Evolutionary conservation across 2,329 filamentous ascomycete genomes (phyloP).

Genomic region (Mycosphaerella arachidis): DNA sequence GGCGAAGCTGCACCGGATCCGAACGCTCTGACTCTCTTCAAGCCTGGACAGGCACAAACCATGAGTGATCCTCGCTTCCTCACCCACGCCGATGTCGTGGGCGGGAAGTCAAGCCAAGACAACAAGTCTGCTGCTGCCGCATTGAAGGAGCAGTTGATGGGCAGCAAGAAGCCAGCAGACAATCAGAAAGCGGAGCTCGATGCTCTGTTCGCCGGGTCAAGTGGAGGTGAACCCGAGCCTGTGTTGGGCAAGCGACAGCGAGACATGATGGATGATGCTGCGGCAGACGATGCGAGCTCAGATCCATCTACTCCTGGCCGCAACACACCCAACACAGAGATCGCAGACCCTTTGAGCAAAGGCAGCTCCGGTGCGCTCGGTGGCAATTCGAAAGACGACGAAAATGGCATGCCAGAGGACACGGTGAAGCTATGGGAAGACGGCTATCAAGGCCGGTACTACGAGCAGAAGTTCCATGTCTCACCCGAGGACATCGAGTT

Average conservation of each 20-base stretch:
- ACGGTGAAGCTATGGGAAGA: slow-evolving; percentile 90
- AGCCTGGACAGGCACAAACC: slow-evolving; percentile 51
- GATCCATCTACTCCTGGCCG: slow-evolving; percentile 51
- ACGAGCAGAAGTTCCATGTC: slow-evolving; percentile 91
- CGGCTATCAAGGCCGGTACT: slow-evolving; percentile 92
- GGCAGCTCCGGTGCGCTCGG: slow-evolving; percentile 32
- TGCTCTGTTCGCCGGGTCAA: slow-evolving; percentile 26
- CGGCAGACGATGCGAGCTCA: slow-evolving; percentile 30
- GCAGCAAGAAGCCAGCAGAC: slow-evolving; percentile 32
- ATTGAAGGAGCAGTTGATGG: slow-evolving; percentile 73
- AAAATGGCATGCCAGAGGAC: slow-evolving; percentile 66
- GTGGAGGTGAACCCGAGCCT: slow-evolving; percentile 41
- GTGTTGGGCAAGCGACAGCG: slow-evolving; percentile 72
- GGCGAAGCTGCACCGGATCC: slow-evolving; percentile 35
- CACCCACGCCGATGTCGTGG: slow-evolving; percentile 81
- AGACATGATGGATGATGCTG: slow-evolving; percentile 60
- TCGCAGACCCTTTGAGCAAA: slow-evolving; percentile 25
- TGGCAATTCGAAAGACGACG: slow-evolving; percentile 45
- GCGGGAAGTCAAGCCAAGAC: slow-evolving; percentile 60
- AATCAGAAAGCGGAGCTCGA: slow-evolving; percentile 29
- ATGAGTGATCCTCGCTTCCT: slow-evolving; percentile 53
- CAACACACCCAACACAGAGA: slow-evolving; percentile 48
- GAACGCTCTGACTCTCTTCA: slow-evolving; percentile 52
- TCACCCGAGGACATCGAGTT: slow-evolving; percentile 78
- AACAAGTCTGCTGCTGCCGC: slow-evolving; percentile 94